phyloP scores from a whole-genome alignment of 768 basidiomycete species.

The Mycena vitilis region DNA sequence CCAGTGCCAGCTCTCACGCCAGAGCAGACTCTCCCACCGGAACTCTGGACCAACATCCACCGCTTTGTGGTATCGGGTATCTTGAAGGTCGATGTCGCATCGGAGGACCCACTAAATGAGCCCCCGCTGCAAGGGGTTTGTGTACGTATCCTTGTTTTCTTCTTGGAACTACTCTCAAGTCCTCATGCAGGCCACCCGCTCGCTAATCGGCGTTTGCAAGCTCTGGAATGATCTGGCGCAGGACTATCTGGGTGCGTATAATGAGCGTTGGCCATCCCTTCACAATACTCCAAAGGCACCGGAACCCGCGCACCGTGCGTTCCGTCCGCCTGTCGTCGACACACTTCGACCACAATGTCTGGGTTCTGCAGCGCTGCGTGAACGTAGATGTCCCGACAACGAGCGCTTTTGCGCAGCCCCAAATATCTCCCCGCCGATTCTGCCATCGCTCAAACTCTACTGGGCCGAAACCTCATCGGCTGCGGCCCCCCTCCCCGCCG shows the following conservation, averaged over 20 bases:
- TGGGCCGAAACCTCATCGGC: conserved; percentile 14
- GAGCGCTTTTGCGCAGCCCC: background rate
- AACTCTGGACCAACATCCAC: conserved; percentile 22
- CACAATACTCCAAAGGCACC: background rate
- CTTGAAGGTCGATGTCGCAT: background rate
- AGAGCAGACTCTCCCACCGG: conserved; percentile 1
- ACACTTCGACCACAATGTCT: conserved; percentile 22
- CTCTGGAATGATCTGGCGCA: conserved; percentile 19
- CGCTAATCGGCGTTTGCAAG: conserved; percentile 10
- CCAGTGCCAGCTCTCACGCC: background rate
- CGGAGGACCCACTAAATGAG: conserved; percentile 1
- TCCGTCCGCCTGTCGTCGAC: conserved; percentile 20
- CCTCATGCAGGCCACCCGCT: conserved; percentile 1
- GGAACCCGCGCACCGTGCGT: conserved; percentile 17
- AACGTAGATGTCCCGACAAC: background rate
- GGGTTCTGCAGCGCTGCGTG: conserved; percentile 7
- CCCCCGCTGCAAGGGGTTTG: background rate
- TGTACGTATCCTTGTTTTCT: background rate
- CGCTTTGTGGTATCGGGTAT: conserved; percentile 1
- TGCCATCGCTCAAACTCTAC: conserved; percentile 17
- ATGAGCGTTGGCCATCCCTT: background rate
- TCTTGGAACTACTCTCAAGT: background rate
- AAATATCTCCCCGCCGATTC: background rate
- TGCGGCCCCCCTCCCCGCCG: background rate
- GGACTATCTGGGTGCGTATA: conserved; percentile 9